Conservation (phyloP, 805 yeast species). For the Candida arabinofermentans region DNA sequence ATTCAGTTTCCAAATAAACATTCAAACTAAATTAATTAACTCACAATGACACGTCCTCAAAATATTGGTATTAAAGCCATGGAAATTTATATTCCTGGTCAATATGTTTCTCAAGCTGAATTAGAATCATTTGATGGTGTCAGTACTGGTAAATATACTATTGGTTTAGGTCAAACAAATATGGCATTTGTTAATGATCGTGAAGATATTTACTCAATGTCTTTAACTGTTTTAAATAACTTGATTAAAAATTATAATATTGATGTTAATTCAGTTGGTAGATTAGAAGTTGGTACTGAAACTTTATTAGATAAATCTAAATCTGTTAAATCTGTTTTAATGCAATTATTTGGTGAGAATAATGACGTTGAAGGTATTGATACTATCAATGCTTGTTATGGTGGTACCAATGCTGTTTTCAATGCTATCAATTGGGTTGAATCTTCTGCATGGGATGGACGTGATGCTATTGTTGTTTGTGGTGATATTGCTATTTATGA, state of each 20-base stretch:
- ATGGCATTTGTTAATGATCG: constrained; percentile 97
- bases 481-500: constrained; percentile 98
- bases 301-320: constrained; percentile 95
- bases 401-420: constrained; percentile 94
- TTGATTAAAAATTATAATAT: constrained; percentile 77
- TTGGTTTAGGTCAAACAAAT: constrained; percentile 97
- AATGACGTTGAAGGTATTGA: constrained; percentile 93
- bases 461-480: constrained; percentile 93
- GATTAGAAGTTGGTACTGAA: constrained; percentile 98
- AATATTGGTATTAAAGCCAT: constrained; percentile 97
- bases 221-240: constrained; percentile 80
- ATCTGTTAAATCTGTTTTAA: constrained; percentile 91
- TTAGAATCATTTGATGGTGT: constrained; percentile 82
- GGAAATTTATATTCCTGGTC: constrained; percentile 85
- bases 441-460: constrained; percentile 95
- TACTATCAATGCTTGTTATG: constrained; percentile 95
- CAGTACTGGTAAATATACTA: constrained; percentile 93
- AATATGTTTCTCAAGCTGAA: constrained; percentile 82
- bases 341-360: constrained; percentile 89
- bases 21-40: no score
- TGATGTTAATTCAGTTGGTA: constrained; percentile 78
- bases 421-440: constrained; percentile 95
- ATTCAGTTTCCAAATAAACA: no score
- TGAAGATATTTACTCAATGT: constrained; percentile 93
- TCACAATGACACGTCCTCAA: constrained; percentile 47